Evolutionary conservation across 78 protist genomes (phyloP).

Genomic region (Dictyostelium brefeldianum): DNA sequence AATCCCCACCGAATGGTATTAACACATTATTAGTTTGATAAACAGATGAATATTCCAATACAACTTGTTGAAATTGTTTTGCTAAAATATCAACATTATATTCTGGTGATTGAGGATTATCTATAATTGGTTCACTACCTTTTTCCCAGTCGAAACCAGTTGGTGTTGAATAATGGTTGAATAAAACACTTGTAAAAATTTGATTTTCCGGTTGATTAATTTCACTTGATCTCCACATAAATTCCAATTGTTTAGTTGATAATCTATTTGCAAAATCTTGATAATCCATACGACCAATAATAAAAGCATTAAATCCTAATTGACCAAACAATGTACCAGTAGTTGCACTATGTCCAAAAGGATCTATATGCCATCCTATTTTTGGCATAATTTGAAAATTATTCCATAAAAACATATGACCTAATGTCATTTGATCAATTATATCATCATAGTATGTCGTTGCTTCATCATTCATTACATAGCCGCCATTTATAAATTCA

Average conservation of each 20-base stretch:
- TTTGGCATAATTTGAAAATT: slow-evolving; percentile 41
- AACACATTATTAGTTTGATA: slow-evolving; percentile 80
- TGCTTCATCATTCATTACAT: slow-evolving; percentile 95
- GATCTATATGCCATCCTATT: slow-evolving; percentile 88
- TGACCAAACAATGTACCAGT: slow-evolving; percentile 57
- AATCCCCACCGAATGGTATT: slow-evolving; percentile 90
- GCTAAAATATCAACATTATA: slow-evolving; percentile 13
- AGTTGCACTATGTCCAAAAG: slow-evolving; percentile 90
- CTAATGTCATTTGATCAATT: slow-evolving; percentile 79
- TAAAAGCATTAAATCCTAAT: slow-evolving; percentile 88
- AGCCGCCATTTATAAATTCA: slow-evolving; percentile 92
- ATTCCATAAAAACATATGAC: slow-evolving; percentile 64
- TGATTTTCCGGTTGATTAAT: slow-evolving; percentile 25
- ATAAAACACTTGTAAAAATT: slow-evolving; percentile 70
- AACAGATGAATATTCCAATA: slow-evolving; percentile 34
- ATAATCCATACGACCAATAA: slow-evolving; percentile 93
- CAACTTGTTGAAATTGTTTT: slow-evolving; percentile 41
- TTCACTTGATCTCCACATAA: slow-evolving; percentile 75
- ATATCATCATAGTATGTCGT: slow-evolving; percentile 84
- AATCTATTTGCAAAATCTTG: slow-evolving; percentile 62
- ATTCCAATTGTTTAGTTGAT: slow-evolving; percentile 55
- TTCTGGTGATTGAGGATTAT: slow-evolving; percentile 24
- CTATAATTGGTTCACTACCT: slow-evolving; percentile 66
- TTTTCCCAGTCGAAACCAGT: slow-evolving; percentile 76
- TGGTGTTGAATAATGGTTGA: slow-evolving; percentile 43